Conservation (phyloP, 148 eudicot genomes). For the Rhododendron ovatum region DNA sequence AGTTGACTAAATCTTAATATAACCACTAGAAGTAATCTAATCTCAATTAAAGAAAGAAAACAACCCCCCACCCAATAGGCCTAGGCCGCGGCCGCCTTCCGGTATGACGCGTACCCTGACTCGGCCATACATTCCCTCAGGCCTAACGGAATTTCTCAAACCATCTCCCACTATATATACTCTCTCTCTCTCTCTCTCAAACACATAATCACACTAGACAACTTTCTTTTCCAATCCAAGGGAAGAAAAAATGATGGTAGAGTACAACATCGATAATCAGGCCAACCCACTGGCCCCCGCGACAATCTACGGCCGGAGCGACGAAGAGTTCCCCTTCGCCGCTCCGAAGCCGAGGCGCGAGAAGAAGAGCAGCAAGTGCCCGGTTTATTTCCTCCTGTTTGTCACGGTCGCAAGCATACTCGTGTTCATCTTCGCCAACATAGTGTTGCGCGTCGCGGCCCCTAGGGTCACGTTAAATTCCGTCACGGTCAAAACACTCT, state of each 20-base stretch:
- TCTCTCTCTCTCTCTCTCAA: neutral
- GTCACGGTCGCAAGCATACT: neutral
- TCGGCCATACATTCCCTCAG: neutral
- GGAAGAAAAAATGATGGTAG: neutral
- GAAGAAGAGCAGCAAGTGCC: neutral
- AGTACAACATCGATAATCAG: slow-evolving; percentile 1
- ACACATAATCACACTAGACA: neutral
- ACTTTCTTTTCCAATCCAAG: neutral
- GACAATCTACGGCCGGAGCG: slow-evolving; percentile 4
- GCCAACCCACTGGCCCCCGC: slow-evolving; percentile 17
- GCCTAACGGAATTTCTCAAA: neutral
- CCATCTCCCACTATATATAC: neutral
- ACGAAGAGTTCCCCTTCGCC: neutral
- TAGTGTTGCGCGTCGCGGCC: neutral
- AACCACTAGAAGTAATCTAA: neutral
- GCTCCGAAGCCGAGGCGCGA: neutral
- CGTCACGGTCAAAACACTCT: neutral
- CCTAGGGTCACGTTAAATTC: neutral
- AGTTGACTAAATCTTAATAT: neutral
- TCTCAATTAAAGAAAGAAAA: neutral
- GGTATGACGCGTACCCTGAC: neutral
- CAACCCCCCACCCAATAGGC: neutral
- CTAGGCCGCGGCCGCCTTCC: neutral
- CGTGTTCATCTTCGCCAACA: neutral
- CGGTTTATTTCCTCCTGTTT: neutral